phyloP scores from a whole-genome alignment of 129 eudicot genomes.

The Flaveria sonorensis region DNA sequence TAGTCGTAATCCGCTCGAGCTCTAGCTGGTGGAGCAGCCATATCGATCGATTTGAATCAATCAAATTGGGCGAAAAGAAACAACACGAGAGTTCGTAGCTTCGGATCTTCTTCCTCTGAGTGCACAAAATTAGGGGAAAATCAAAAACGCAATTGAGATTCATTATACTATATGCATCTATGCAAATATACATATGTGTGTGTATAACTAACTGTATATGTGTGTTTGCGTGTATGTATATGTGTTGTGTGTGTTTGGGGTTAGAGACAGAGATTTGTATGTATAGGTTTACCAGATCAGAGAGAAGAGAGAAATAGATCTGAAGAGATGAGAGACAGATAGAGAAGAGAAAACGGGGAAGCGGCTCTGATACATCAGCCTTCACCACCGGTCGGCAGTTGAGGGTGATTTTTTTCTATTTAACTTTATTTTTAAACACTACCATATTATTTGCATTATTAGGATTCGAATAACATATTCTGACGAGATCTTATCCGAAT shows the following conservation, averaged over 20 bases:
- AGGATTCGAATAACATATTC: no score
- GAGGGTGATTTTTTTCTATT: slow-evolving; percentile 22
- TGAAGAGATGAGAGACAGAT: slow-evolving; percentile 17
- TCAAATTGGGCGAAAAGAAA: slow-evolving; percentile 19
- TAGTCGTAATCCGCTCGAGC: slow-evolving; percentile 88
- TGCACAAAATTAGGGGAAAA: slow-evolving; percentile 6
- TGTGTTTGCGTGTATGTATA: not conserved
- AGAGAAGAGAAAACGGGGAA: slow-evolving; percentile 1
- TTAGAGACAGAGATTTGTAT: slow-evolving; percentile 3
- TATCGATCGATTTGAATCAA: slow-evolving; percentile 39
- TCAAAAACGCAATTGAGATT: slow-evolving; percentile 6
- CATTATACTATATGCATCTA: not conserved
- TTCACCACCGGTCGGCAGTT: slow-evolving; percentile 53
- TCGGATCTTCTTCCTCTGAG: slow-evolving; percentile 18
- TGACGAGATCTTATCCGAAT: no score
- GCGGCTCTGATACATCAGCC: slow-evolving; percentile 42
- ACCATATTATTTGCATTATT: no score
- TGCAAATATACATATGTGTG: not conserved
- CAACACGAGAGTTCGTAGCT: slow-evolving; percentile 34
- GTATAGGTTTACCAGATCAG: slow-evolving; percentile 39
- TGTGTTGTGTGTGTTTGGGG: not conserved
- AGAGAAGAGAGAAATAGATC: slow-evolving; percentile 30
- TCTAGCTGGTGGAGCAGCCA: slow-evolving; percentile 95
- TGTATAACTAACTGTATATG: no score
- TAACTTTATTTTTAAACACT: not conserved